phyloP scores from a whole-genome alignment of 768 basidiomycete genomes.

The Calocera cornea region DNA sequence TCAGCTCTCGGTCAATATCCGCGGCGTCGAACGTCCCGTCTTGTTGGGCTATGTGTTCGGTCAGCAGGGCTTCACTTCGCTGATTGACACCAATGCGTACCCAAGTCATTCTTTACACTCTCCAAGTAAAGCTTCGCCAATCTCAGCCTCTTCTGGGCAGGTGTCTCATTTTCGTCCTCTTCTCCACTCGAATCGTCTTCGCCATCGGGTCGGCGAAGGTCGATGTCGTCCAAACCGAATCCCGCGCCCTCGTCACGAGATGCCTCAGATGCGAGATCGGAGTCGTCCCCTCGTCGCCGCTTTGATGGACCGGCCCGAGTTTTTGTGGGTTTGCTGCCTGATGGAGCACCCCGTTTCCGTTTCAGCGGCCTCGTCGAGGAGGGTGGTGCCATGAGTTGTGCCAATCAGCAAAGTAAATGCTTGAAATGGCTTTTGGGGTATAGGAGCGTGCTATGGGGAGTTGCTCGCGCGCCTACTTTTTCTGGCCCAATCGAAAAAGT shows the following conservation, averaged over 20 bases:
- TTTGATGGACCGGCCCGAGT: constrained; percentile 9
- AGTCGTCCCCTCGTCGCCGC: constrained; percentile 5
- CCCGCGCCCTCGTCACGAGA: constrained; percentile 24
- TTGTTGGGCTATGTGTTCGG: constrained; percentile 27
- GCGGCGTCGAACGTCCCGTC: constrained; percentile 92
- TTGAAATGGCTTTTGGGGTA: not conserved
- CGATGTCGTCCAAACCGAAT: constrained; percentile 52
- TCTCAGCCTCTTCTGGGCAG: constrained; percentile 81
- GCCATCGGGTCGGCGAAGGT: constrained; percentile 43
- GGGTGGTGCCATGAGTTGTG: not conserved
- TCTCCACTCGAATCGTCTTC: constrained; percentile 56
- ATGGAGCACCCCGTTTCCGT: not conserved
- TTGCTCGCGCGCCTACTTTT: not conserved
- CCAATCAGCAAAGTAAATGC: not conserved
- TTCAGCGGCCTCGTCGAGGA: not conserved
- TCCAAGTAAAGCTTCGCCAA: constrained; percentile 84
- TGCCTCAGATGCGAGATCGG: constrained; percentile 7
- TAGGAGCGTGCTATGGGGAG: not conserved
- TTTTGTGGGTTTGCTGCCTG: not conserved
- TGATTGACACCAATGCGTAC: constrained; percentile 28
- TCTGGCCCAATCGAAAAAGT: not conserved
- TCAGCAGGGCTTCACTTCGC: not conserved
- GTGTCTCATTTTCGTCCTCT: constrained; percentile 79
- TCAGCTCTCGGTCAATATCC: constrained; percentile 85
- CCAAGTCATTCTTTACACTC: constrained; percentile 60